Evolutionary conservation across 345 rosid species (phyloP).

Genomic region (Eucalyptus coolabah): DNA sequence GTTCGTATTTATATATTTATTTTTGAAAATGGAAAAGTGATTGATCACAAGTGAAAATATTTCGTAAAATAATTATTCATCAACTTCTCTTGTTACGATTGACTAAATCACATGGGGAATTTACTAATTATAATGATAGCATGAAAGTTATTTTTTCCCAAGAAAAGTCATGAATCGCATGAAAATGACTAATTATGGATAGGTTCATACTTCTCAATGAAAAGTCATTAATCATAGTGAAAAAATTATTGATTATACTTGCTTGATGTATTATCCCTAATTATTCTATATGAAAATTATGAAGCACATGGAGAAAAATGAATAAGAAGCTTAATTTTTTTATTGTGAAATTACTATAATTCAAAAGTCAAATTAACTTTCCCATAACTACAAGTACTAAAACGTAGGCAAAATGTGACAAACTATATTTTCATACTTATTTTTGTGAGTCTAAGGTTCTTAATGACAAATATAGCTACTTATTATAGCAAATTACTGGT

Average conservation of each 20-base stretch:
- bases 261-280: neutral
- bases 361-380: neutral
- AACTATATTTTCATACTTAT: neutral
- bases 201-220: neutral
- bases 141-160: rapidly evolving
- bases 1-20: neutral
- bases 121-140: neutral
- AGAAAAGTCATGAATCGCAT: neutral
- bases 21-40: neutral
- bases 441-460: neutral
- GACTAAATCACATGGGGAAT: neutral
- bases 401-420: neutral
- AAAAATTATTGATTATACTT: neutral
- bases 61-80: neutral
- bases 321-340: too few relatives aligned
- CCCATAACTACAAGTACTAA: neutral
- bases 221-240: neutral
- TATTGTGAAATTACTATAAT: neutral
- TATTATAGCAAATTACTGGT: neutral
- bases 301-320: neutral
- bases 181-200: neutral
- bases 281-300: neutral
- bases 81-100: neutral
- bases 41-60: neutral
- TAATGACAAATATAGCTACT: neutral